phyloP scores from a whole-genome alignment of 495 filamentous ascomycete genomes.

The Chaetomium fimeti region DNA sequence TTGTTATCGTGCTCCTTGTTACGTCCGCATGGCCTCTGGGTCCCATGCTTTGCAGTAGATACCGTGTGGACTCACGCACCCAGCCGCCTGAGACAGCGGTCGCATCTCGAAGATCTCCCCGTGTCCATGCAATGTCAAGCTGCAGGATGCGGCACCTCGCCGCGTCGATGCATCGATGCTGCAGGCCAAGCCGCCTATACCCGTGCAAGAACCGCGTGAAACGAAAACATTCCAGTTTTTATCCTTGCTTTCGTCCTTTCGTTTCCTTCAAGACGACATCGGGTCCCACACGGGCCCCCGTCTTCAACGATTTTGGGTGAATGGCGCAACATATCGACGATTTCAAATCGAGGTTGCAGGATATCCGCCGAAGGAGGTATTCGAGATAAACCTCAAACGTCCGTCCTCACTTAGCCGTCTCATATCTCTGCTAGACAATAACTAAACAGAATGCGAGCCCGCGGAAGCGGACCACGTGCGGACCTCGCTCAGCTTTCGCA shows the following conservation, averaged over 20 bases:
- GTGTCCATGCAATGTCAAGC: neutral
- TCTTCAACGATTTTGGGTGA: neutral
- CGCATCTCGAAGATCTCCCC: neutral
- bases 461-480: no score
- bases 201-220: neutral
- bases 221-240: neutral
- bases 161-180: slow-evolving; percentile 4
- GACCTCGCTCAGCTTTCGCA: slow-evolving; percentile 1
- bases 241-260: slow-evolving; percentile 9
- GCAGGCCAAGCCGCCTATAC: slow-evolving; percentile 6
- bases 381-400: no score
- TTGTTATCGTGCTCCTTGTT: neutral
- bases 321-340: neutral
- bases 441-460: neutral
- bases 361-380: no score
- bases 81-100: neutral
- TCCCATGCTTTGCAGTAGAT: neutral
- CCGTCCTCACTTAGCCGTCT: no score
- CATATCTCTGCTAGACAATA: no score
- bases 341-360: no score
- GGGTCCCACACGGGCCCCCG: neutral
- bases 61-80: neutral
- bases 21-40: slow-evolving; percentile 4
- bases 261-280: neutral
- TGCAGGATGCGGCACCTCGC: slow-evolving; percentile 5